phyloP scores from a whole-genome alignment of 352 stramenopile species.

The Elongisporangium undulatum region DNA sequence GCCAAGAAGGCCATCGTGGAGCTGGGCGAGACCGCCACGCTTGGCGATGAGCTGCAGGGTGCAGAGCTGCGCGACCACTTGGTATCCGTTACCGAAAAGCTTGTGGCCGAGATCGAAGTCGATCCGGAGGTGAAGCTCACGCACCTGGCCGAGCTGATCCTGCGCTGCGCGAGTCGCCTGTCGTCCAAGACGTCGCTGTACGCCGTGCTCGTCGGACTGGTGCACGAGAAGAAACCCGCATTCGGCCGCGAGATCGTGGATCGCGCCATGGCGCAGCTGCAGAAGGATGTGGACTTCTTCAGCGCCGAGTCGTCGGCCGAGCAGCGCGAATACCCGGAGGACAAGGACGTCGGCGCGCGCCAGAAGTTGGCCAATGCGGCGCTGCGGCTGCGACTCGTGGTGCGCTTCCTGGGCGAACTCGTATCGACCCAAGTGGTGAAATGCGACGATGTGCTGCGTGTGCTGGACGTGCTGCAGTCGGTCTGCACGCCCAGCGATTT shows the following conservation, averaged over 20 bases:
- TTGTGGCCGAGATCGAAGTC: conserved; percentile 48
- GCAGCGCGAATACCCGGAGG: conserved; percentile 14
- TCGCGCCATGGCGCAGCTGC: conserved; percentile 23
- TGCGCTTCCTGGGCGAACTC: conserved; percentile 63
- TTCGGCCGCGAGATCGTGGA: conserved; percentile 58
- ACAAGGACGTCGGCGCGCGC: conserved; percentile 29
- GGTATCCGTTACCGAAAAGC: conserved; percentile 25
- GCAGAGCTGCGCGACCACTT: conserved; percentile 42
- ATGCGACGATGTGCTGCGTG: conserved; percentile 48
- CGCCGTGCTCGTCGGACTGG: conserved; percentile 56
- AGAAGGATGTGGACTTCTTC: conserved; percentile 64
- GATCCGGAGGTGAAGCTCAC: conserved; percentile 56
- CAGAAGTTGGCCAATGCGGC: conserved; percentile 27
- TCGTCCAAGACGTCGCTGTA: conserved; percentile 73
- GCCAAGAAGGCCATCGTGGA: conserved; percentile 74
- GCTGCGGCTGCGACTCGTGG: conserved; percentile 44
- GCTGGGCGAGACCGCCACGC: conserved; percentile 37
- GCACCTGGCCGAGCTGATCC: conserved; percentile 47
- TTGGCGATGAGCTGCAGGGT: conserved; percentile 25
- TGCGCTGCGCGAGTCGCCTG: conserved; percentile 46
- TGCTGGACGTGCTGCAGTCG: conserved; percentile 59
- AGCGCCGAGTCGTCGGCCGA: conserved; percentile 9
- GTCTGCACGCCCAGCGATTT: conserved; percentile 65
- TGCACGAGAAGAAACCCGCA: conserved; percentile 50
- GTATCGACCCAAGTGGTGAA: conserved; percentile 53